phyloP scores from a whole-genome alignment of 2,329 filamentous ascomycete genomes.

The Colletotrichum navitas region DNA sequence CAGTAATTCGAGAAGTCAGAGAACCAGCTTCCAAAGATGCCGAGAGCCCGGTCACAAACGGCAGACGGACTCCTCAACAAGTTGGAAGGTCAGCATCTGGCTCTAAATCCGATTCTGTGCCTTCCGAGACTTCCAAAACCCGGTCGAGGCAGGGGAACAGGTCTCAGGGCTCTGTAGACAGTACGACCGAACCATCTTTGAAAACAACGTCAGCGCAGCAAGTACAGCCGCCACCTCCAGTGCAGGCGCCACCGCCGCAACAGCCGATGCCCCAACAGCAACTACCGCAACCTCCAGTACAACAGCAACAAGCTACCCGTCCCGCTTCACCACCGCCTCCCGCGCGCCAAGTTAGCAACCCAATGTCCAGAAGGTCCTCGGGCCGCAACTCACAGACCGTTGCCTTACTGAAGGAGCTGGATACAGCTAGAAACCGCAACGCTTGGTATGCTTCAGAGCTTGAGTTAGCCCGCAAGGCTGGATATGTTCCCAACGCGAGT shows the following conservation, averaged over 20 bases:
- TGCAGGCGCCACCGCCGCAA: conserved; percentile 29
- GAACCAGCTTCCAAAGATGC: conserved; percentile 51
- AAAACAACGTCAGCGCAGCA: conserved; percentile 50
- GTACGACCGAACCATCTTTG: conserved; percentile 69
- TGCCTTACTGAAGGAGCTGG: conserved; percentile 86
- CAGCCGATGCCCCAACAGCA: conserved; percentile 48
- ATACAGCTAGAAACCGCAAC: conserved; percentile 85
- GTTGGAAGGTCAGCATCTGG: conserved; percentile 51
- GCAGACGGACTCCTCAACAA: conserved; percentile 74
- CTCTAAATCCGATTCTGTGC: conserved; percentile 53
- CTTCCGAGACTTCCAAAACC: conserved; percentile 50
- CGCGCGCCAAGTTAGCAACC: conserved; percentile 67
- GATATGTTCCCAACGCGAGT: conserved; percentile 81
- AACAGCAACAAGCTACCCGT: conserved; percentile 56
- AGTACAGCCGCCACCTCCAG: conserved; percentile 50
- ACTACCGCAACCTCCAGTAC: conserved; percentile 16
- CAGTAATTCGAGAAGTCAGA: conserved; percentile 55
- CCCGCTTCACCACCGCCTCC: conserved; percentile 71
- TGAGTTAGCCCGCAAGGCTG: conserved; percentile 89
- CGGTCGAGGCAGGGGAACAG: conserved; percentile 60
- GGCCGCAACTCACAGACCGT: conserved; percentile 75
- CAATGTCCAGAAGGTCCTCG: conserved; percentile 71
- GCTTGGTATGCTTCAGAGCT: conserved; percentile 98
- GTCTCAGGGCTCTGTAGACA: conserved; percentile 77
- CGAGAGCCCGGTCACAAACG: conserved; percentile 68